Conservation (phyloP, 345 rosid species). For the Theobroma cacao region DNA sequence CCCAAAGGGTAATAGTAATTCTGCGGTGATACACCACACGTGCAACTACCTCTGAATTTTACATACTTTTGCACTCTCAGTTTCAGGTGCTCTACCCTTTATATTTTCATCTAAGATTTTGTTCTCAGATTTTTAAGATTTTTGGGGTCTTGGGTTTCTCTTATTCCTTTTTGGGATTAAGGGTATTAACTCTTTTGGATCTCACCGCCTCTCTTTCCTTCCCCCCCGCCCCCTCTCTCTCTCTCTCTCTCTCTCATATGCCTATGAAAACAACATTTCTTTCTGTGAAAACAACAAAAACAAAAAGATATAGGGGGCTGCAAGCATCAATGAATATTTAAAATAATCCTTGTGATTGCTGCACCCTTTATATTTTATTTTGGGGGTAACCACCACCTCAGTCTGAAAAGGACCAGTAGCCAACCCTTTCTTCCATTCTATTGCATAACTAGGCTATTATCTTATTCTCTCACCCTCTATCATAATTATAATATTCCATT, state of each 20-base stretch:
- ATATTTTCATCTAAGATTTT: constrained; percentile 16
- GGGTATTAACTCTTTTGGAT: not conserved
- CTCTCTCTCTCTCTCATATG: not conserved
- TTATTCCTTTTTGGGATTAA: not conserved
- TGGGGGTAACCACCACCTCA: constrained; percentile 8
- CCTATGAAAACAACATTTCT: constrained; percentile 25
- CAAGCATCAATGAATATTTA: not conserved
- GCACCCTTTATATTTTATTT: not conserved
- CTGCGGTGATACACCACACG: constrained; percentile 23
- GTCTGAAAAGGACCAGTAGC: constrained; percentile 1
- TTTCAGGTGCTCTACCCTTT: constrained; percentile 22
- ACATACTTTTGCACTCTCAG: constrained; percentile 18
- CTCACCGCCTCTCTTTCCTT: not conserved
- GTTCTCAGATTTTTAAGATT: constrained; percentile 13
- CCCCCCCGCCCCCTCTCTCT: not conserved
- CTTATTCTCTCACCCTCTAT: not conserved
- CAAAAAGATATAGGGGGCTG: constrained; percentile 4
- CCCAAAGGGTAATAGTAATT: not conserved
- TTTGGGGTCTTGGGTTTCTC: not conserved
- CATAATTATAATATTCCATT: constrained; percentile 13
- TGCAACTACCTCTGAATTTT: constrained; percentile 21
- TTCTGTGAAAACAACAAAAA: constrained; percentile 7
- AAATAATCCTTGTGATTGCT: constrained; percentile 28
- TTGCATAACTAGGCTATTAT: not conserved
- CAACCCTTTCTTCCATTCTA: constrained; percentile 1